phyloP scores from a whole-genome alignment of 2,329 filamentous ascomycete genomes.

The Hypoxylon sp. region DNA sequence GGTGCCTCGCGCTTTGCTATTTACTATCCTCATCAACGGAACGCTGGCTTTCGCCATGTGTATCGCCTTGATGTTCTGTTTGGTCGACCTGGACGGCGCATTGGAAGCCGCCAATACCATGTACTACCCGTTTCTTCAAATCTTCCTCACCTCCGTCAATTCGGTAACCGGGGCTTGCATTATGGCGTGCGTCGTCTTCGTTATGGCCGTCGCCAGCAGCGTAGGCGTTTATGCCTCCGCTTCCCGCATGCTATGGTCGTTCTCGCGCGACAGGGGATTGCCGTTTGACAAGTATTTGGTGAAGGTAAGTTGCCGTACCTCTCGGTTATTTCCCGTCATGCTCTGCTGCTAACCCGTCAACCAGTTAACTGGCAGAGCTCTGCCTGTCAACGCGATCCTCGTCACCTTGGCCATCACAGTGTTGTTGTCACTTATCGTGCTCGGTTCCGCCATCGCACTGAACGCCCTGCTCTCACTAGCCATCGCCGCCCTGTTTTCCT shows the following conservation, averaged over 20 bases:
- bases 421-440: slow-evolving; percentile 45
- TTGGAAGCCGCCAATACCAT: slow-evolving; percentile 37
- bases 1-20: slow-evolving; percentile 39
- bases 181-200: slow-evolving; percentile 44
- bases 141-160: slow-evolving; percentile 40
- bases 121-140: slow-evolving; percentile 47
- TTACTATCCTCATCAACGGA: slow-evolving; percentile 43
- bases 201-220: slow-evolving; percentile 38
- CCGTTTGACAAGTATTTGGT: slow-evolving; percentile 33
- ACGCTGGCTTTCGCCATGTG: slow-evolving; percentile 40
- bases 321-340: background rate
- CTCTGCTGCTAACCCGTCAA: background rate
- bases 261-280: slow-evolving; percentile 42
- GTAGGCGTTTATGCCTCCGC: slow-evolving; percentile 42
- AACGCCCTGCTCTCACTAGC: slow-evolving; percentile 59
- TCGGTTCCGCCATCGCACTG: slow-evolving; percentile 53
- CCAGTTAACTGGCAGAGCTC: slow-evolving; percentile 37
- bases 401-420: slow-evolving; percentile 40
- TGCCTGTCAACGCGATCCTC: slow-evolving; percentile 42
- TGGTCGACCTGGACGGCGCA: slow-evolving; percentile 39
- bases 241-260: slow-evolving; percentile 47
- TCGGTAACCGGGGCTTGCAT: slow-evolving; percentile 41
- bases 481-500: slow-evolving; percentile 58
- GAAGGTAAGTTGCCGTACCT: slow-evolving; percentile 27
- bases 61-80: slow-evolving; percentile 43